These are phyloP conservation scores for Pulchroboletus neoregius DNA, from an alignment of 1,284 basidiomycete species.

Conservation along the genomic window DNA sequence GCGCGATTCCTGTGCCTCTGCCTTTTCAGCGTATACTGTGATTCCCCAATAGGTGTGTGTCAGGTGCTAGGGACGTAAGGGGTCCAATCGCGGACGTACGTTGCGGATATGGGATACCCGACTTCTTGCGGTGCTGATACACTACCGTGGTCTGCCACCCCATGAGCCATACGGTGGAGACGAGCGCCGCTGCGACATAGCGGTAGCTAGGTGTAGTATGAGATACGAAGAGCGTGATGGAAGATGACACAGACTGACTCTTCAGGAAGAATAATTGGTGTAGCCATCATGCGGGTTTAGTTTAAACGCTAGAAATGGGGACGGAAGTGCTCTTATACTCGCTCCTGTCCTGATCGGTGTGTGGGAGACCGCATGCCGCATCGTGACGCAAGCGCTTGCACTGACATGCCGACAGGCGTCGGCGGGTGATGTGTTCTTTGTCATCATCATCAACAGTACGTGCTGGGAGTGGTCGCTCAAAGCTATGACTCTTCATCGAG, in stretches of 20 bases:
- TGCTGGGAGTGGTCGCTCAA: no score
- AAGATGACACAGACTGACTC: slow-evolving; percentile 7
- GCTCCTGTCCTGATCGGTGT: no score
- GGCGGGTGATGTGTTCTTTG: no score
- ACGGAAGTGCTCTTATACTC: not conserved
- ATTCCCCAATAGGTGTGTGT: not conserved
- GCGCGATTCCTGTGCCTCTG: slow-evolving; percentile 31
- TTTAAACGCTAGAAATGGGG: no score
- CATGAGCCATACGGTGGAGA: slow-evolving; percentile 23
- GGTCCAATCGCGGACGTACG: slow-evolving; percentile 12
- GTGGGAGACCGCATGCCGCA: no score
- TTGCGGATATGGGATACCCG: slow-evolving; percentile 35
- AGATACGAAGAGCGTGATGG: not conserved
- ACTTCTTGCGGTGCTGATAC: slow-evolving; percentile 26
- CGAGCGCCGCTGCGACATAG: slow-evolving; percentile 23
- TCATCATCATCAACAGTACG: no score
- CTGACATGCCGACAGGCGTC: no score
- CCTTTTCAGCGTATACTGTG: slow-evolving; percentile 40
- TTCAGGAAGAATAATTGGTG: slow-evolving; percentile 11
- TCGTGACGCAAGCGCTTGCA: slow-evolving; percentile 7
- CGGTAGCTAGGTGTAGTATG: slow-evolving; percentile 11
- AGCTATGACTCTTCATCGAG: no score
- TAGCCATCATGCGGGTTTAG: slow-evolving; percentile 13
- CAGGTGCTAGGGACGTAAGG: not conserved
- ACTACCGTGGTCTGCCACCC: slow-evolving; percentile 29